These are phyloP conservation scores for Floccularia luteovirens DNA, from an alignment of 768 basidiomycete species.

Conservation along the genomic window DNA sequence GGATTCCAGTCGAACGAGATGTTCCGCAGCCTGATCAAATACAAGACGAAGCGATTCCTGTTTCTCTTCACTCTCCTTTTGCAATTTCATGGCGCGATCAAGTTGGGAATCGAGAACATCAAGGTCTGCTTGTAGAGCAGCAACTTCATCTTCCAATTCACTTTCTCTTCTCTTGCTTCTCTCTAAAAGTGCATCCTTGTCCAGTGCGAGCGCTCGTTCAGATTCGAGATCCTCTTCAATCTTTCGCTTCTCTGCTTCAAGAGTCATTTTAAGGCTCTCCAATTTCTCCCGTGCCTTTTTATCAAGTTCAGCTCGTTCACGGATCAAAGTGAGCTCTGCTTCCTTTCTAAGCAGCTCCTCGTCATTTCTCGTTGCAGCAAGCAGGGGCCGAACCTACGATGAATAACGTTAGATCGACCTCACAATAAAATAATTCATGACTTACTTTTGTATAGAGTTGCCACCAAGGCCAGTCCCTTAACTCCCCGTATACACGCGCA, in stretches of 20 bases:
- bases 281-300: slow-evolving; percentile 73
- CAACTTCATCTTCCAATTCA: slow-evolving; percentile 81
- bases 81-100: slow-evolving; percentile 67
- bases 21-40: slow-evolving; percentile 82
- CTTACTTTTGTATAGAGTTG: slow-evolving; percentile 87
- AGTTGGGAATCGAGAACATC: slow-evolving; percentile 83
- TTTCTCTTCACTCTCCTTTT: slow-evolving; percentile 77
- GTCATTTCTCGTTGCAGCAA: slow-evolving; percentile 89
- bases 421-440: background rate
- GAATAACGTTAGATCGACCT: slow-evolving; percentile 5
- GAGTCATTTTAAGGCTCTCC: slow-evolving; percentile 71
- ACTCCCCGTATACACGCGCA: slow-evolving; percentile 82
- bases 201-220: slow-evolving; percentile 70
- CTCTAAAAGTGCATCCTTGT: slow-evolving; percentile 79
- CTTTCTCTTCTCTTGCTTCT: slow-evolving; percentile 81
- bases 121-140: slow-evolving; percentile 72
- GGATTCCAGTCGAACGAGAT: slow-evolving; percentile 73
- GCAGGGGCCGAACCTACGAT: slow-evolving; percentile 74
- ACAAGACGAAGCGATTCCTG: slow-evolving; percentile 61
- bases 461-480: slow-evolving; percentile 99
- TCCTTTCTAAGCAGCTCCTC: slow-evolving; percentile 88
- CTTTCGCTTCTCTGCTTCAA: slow-evolving; percentile 79
- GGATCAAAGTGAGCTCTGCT: slow-evolving; percentile 69
- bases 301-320: slow-evolving; percentile 84
- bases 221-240: slow-evolving; percentile 78